Evolutionary conservation across 139 green algal species (phyloP).

Genomic region (Mesotaenium endlicherianum): DNA sequence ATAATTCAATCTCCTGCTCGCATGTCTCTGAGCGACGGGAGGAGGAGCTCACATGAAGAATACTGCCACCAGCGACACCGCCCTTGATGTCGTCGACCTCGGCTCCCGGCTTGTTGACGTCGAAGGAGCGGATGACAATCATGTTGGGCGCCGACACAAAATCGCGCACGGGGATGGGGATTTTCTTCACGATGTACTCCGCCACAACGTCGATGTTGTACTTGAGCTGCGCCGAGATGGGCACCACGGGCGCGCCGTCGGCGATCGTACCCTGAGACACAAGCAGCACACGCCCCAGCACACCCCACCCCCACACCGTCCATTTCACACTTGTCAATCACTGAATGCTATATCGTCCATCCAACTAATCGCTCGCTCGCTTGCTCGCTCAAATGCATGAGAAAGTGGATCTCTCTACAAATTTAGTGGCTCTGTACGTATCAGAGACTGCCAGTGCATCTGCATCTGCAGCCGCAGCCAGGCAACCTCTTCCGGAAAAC

Average conservation of each 20-base stretch:
- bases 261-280: slow-evolving; percentile 91
- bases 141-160: slow-evolving; percentile 95
- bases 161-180: slow-evolving; percentile 74
- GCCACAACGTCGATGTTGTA: slow-evolving; percentile 99
- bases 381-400: too few species aligned
- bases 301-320: too few species aligned
- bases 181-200: slow-evolving; percentile 94
- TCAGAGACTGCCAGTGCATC: too few species aligned
- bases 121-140: slow-evolving; percentile 99
- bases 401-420: too few species aligned
- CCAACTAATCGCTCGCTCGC: too few species aligned
- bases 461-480: too few species aligned
- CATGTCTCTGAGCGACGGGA: background rate
- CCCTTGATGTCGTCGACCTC: slow-evolving; percentile 96
- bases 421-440: too few species aligned
- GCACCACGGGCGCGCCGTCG: slow-evolving; percentile 92
- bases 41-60: slow-evolving; percentile 77
- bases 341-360: too few species aligned
- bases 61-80: slow-evolving; percentile 91
- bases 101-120: slow-evolving; percentile 98
- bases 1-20: too few species aligned
- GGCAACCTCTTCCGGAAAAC: too few species aligned
- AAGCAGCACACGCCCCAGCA: too few species aligned
- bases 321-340: too few species aligned
- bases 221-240: slow-evolving; percentile 97